phyloP scores from a whole-genome alignment of 345 rosid genomes.

The Passiflora organensis region DNA sequence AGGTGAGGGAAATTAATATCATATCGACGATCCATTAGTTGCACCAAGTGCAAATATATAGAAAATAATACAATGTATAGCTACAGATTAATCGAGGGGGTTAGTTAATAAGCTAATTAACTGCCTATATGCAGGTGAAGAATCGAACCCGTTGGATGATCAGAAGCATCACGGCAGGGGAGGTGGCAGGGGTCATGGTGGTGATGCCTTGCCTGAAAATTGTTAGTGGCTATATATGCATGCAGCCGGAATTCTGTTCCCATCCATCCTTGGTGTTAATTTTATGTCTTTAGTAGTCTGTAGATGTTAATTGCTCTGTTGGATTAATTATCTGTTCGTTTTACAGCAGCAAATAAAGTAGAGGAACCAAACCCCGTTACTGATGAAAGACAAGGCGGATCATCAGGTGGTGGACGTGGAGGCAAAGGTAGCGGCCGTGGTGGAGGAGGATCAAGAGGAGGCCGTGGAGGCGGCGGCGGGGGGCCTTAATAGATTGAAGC shows the following conservation, averaged over 20 bases:
- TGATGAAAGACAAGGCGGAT: neutral
- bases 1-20: too few species aligned
- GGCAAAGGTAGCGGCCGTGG: neutral
- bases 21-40: neutral
- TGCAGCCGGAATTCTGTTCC: neutral
- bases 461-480: neutral
- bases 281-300: too few species aligned
- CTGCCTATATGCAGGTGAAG: neutral
- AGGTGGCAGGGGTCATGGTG: too few species aligned
- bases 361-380: neutral
- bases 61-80: too few species aligned
- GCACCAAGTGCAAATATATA: neutral
- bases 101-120: neutral
- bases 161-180: too few species aligned
- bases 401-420: neutral
- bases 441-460: neutral
- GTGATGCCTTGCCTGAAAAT: too few species aligned
- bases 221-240: too few species aligned
- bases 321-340: neutral
- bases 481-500: neutral
- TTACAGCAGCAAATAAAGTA: too few species aligned
- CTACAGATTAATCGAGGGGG: neutral
- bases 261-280: neutral
- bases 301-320: neutral
- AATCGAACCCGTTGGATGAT: too few species aligned